phyloP scores from a whole-genome alignment of 495 filamentous ascomycete genomes.

The Parathielavia hyrcaniae region DNA sequence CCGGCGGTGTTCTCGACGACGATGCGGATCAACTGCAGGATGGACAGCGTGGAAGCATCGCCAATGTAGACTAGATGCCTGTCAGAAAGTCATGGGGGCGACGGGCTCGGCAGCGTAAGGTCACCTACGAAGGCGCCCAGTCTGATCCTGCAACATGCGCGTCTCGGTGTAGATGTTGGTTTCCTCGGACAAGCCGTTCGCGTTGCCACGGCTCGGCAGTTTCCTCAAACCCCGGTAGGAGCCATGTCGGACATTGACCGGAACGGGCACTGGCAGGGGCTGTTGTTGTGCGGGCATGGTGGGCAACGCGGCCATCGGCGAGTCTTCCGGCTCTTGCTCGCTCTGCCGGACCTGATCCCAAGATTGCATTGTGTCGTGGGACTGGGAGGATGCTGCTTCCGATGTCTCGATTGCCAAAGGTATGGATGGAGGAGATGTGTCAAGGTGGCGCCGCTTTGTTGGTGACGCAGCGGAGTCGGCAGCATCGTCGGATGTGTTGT shows the following conservation, averaged over 20 bases:
- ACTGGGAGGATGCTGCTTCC: constrained; percentile 16
- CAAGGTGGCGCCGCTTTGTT: constrained; percentile 43
- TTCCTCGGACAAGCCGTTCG: constrained; percentile 50
- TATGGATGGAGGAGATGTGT: constrained; percentile 31
- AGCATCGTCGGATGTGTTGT: constrained; percentile 30
- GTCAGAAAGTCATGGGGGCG: constrained; percentile 5
- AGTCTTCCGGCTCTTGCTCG: constrained; percentile 15
- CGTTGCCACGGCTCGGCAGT: constrained; percentile 46
- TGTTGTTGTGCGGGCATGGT: constrained; percentile 17
- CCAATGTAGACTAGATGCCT: constrained; percentile 55
- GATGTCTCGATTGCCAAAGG: constrained; percentile 20
- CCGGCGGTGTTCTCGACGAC: constrained; percentile 64
- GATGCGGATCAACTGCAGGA: constrained; percentile 64
- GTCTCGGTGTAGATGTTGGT: constrained; percentile 51
- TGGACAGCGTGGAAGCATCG: constrained; percentile 66
- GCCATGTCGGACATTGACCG: constrained; percentile 20
- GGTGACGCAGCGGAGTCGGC: constrained; percentile 37
- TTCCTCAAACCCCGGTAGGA: constrained; percentile 42
- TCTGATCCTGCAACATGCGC: constrained; percentile 55
- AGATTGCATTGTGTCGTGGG: constrained; percentile 16
- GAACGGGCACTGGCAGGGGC: constrained; percentile 17
- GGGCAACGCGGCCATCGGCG: constrained; percentile 23
- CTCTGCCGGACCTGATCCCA: constrained; percentile 26
- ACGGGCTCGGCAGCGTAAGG: not conserved
- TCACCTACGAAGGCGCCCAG: constrained; percentile 49